Base-by-base conservation (phyloP, 805 yeast genomes). In the Wickerhamiella spandovensis region DNA sequence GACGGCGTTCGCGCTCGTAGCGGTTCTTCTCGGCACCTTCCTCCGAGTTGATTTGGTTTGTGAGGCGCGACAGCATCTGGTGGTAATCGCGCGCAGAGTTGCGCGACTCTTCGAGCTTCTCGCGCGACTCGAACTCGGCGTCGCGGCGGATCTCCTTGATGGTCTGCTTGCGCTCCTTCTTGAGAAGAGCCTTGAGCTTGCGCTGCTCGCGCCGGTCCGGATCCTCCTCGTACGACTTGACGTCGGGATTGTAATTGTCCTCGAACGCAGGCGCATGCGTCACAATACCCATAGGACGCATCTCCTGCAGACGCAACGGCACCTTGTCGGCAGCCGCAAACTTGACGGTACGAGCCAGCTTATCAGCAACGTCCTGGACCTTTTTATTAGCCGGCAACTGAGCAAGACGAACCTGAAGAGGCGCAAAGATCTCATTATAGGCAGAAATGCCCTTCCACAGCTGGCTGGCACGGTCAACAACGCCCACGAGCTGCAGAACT, bases 21-120 rank as follows among this genome's bases (percentile, higher is more conserved):
- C 81, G 81, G 65, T 92, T 89, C 74, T 86, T 84, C 63, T 87
- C 97, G 5, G 92, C 85, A 62, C 97, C 97, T 72, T 90, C 97
- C 59, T 83, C 88, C 4, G 96, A 88, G 55, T 84, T 84, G 61
- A 92, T 86, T 50, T 89, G 78, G 59, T 89, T 84, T 64, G 83
- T 80, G 63, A 92, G 82, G 57, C 76, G 77, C 43, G 94, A 84
- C 87, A 92, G 85, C 73, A 86, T 89, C 57, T 79, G 74, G 66
- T 92, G 97, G 65, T 92, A 92, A 9, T 77, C 89, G 42, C 76
- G 75, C 60, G 86, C 81, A 60, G 78, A 78, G 50, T 72, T 70
- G 67, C 85, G 84, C 77, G 86, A 84, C 63, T 80, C 88, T 47
- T 73, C 72, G 61, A 89, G 81, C 64, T 80, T 83, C 68, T 88